Base-by-base conservation (phyloP, 768 basidiomycete genomes). In the Botryobasidium botryosum region DNA sequence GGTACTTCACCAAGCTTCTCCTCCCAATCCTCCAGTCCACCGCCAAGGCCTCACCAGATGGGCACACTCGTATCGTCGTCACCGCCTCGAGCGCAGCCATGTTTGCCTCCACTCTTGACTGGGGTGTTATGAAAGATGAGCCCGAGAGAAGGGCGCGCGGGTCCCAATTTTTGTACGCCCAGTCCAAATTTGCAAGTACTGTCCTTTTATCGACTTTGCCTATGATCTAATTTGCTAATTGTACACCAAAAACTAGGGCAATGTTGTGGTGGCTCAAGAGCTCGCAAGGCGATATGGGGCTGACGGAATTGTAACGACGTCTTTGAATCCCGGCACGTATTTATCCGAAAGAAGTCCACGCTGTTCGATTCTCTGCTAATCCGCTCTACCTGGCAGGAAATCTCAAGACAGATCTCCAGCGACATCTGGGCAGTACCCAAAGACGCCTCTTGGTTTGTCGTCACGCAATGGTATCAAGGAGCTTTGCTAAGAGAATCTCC, bases 1-100 rank as follows among this genome's bases (percentile, higher is more conserved):
- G 35, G 35, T 39, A 43, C 23, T 39, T 55, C 33, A 35, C 37
- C 7, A 13, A 20, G 28, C 40, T 47, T 6, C 50, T 55, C 23
- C 40, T 54, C 0, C 42, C 49, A 8, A 2, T 35, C 24, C 37
- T 35, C 25, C 17, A 6, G 18, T 12, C 21, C 21, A 10, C 10
- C 7, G 41, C 41, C 7, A 43, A 43, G 21, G 27, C 41, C 13
- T 33, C 15, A 24, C 28, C 48, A 20, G 48, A 49, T 12, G 33
- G 45, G n/a, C 46, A 40, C 26, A 25, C 39, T 21, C 48, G 48
- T 6, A 45, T 49, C 5, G 23, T 49, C 38, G 36, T 47, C 17
- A 28, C 36, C 7, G 28, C 45, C 20, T 8, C 12, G 10, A 10
- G 12, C n/a, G n/a, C n/a, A n/a, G n/a, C n/a, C n/a, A n/a, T n/a